Percentiles rank a stretch among this genome's conserved stretches.
phyloP scores from a whole-genome alignment of 2,329 filamentous ascomycete genomes.

The Colletotrichum sp. region DNA sequence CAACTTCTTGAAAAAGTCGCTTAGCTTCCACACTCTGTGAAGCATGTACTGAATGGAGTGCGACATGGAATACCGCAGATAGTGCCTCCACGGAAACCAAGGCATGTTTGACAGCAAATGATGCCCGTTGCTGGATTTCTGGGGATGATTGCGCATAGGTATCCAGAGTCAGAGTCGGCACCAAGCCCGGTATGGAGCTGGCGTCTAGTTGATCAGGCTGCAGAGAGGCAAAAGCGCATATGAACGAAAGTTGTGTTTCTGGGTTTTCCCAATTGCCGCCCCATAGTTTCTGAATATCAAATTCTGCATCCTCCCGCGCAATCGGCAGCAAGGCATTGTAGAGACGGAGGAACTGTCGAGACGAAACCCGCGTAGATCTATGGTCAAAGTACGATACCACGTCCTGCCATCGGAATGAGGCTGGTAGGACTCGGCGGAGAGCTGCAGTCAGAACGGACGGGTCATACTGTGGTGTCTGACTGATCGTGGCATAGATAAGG shows the following conservation, averaged over 20 bases:
- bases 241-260: constrained; percentile 91
- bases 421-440: constrained; percentile 65
- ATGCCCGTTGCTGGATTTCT: constrained; percentile 57
- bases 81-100: constrained; percentile 89
- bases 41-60: constrained; percentile 64
- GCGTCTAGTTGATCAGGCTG: constrained; percentile 80
- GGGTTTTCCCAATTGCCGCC: constrained; percentile 87
- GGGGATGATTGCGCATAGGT: constrained; percentile 56
- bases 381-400: constrained; percentile 84
- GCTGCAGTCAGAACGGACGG: constrained; percentile 64
- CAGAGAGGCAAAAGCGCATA: constrained; percentile 83
- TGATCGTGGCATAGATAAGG: constrained; percentile 70
- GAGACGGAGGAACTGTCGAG: constrained; percentile 79
- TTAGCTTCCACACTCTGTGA: constrained; percentile 69
- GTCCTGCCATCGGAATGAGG: constrained; percentile 72
- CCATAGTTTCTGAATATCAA: constrained; percentile 91
- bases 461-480: constrained; percentile 59
- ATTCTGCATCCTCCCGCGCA: constrained; percentile 63
- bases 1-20: constrained; percentile 69
- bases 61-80: constrained; percentile 69
- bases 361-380: constrained; percentile 75
- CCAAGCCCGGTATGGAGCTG: constrained; percentile 81
- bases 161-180: constrained; percentile 74
- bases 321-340: constrained; percentile 81
- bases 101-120: constrained; percentile 78